Conservation (phyloP, 2,329 filamentous ascomycete genomes). For the Blastomyces percursus region DNA sequence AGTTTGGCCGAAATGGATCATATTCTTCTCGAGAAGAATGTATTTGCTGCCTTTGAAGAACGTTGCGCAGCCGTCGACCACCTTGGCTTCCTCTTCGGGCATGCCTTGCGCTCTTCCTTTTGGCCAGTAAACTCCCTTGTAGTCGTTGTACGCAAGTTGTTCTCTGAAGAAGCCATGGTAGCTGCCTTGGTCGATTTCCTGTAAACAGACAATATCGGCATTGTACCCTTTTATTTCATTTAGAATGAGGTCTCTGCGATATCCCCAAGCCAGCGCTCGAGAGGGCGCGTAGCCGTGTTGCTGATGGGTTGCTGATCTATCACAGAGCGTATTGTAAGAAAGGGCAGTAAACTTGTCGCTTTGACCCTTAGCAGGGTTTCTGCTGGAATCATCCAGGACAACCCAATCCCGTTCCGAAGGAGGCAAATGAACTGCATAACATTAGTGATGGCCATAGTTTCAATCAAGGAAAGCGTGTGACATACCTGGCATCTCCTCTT, state of each 20-base stretch:
- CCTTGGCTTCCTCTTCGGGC: constrained; percentile 73
- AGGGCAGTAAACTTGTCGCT: constrained; percentile 67
- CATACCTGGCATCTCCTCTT: constrained; percentile 76
- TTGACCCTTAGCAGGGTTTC: constrained; percentile 38
- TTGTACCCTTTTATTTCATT: constrained; percentile 68
- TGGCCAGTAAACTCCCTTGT: constrained; percentile 89
- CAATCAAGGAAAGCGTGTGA: constrained; percentile 18
- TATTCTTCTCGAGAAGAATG: constrained; percentile 83
- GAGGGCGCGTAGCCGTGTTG: constrained; percentile 87
- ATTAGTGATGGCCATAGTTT: constrained; percentile 11
- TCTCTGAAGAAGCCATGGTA: constrained; percentile 86
- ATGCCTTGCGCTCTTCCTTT: constrained; percentile 86
- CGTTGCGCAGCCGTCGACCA: constrained; percentile 91
- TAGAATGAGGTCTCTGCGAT: constrained; percentile 70
- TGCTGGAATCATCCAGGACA: constrained; percentile 50
- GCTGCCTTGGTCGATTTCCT: constrained; percentile 85
- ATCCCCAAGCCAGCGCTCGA: constrained; percentile 73
- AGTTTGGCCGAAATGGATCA: constrained; percentile 82
- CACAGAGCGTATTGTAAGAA: constrained; percentile 92
- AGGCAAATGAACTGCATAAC: constrained; percentile 56
- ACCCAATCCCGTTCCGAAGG: constrained; percentile 68
- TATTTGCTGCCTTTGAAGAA: constrained; percentile 96
- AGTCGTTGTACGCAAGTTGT: constrained; percentile 74
- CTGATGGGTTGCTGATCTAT: constrained; percentile 75
- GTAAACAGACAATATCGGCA: constrained; percentile 82